Percentiles rank a stretch among this genome's conserved stretches.
Conservation (phyloP, 192 early-diverging fungal species). For the Neocallimastix lanati region DNA sequence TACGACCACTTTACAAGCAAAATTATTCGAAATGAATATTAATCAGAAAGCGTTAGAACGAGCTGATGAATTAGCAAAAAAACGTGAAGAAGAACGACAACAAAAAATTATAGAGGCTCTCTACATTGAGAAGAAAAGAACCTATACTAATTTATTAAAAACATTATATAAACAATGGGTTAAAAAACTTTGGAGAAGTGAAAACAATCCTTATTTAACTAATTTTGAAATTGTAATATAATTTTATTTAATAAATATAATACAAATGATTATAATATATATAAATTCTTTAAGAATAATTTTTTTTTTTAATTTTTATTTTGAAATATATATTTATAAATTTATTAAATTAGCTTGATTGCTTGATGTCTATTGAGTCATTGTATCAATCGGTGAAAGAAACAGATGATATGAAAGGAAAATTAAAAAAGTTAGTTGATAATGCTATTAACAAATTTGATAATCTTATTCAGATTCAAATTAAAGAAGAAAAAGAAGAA, state of each 20-base stretch:
- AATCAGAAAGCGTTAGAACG: slow-evolving; percentile 10
- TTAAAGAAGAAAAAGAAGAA: neutral
- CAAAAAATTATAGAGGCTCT: slow-evolving; percentile 10
- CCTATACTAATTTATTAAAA: slow-evolving; percentile 16
- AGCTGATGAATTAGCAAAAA: slow-evolving; percentile 16
- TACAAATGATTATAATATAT: too few relatives aligned
- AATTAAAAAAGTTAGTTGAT: neutral
- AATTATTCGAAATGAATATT: slow-evolving; percentile 20
- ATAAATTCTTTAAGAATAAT: too few relatives aligned
- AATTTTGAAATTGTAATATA: neutral
- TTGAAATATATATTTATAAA: neutral
- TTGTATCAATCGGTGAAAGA: neutral
- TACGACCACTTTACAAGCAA: slow-evolving; percentile 11
- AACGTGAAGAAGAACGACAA: slow-evolving; percentile 16
- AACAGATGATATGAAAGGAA: neutral
- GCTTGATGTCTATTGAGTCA: neutral
- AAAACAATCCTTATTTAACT: neutral
- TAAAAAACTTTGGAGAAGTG: neutral
- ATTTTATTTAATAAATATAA: too few relatives aligned
- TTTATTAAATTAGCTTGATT: neutral
- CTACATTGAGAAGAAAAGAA: slow-evolving; percentile 10
- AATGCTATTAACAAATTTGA: neutral
- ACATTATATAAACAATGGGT: slow-evolving; percentile 11
- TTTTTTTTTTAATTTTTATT: too few relatives aligned
- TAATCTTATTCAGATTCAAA: neutral